phyloP scores from a whole-genome alignment of 345 rosid genomes.

The Brassica nigra region DNA sequence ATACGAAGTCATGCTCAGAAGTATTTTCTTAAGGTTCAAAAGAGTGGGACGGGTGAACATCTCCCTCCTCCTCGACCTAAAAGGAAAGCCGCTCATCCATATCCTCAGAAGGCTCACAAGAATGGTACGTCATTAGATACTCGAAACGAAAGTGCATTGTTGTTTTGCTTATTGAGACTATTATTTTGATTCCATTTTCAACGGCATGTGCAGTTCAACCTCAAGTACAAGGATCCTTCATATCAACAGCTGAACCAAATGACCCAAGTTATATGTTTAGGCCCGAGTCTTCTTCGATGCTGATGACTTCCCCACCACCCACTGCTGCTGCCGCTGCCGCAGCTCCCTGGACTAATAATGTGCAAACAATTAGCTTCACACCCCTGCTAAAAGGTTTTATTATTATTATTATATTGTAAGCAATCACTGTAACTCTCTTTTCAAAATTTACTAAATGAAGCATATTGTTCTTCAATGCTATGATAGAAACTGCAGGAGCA shows the following conservation, averaged over 20 bases:
- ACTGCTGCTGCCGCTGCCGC: conserved; percentile 38
- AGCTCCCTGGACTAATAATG: conserved; percentile 57
- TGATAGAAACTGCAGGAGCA: conserved; percentile 43
- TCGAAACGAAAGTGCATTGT: conserved; percentile 4
- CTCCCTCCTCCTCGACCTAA: conserved; percentile 93
- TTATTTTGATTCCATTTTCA: conserved; percentile 3
- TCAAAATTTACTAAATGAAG: conserved; percentile 3
- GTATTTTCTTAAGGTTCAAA: conserved; percentile 85
- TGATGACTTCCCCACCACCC: conserved; percentile 45
- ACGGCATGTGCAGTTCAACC: conserved; percentile 49
- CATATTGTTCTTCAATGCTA: not conserved
- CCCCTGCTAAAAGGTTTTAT: conserved; percentile 50
- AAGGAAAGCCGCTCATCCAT: conserved; percentile 91
- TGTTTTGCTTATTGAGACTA: conserved; percentile 3
- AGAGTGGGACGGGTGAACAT: conserved; percentile 82
- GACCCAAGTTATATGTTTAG: conserved; percentile 54
- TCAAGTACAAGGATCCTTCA: conserved; percentile 52
- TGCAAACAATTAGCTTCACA: conserved; percentile 52
- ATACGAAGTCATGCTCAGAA: conserved; percentile 94
- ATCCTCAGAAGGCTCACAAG: conserved; percentile 85
- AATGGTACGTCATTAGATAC: conserved; percentile 45
- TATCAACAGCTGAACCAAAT: conserved; percentile 44
- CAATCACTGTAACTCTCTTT: not conserved
- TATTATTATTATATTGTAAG: not conserved
- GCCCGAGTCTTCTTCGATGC: conserved; percentile 64